phyloP scores from a whole-genome alignment of 257 asterid species.

The Salvia miltiorrhiza region DNA sequence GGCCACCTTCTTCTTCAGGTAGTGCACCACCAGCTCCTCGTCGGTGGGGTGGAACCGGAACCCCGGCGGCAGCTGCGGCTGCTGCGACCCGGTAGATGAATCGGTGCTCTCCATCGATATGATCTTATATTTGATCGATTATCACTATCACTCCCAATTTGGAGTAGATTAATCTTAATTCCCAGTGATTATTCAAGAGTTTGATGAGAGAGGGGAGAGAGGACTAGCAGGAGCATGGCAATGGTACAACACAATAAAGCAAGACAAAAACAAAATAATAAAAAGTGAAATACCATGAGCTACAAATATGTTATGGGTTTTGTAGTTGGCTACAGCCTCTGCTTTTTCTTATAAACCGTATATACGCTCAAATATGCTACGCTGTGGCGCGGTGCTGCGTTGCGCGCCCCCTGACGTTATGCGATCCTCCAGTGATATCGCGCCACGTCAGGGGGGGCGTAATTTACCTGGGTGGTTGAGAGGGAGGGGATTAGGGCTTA shows the following conservation, averaged over 20 bases:
- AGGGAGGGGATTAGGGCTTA: conserved; percentile 29
- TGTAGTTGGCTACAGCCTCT: conserved; percentile 25
- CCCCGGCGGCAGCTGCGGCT: conserved; percentile 67
- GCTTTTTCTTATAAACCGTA: conserved; percentile 36
- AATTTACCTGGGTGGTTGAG: neutral
- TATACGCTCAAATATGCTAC: conserved; percentile 15
- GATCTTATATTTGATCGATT: neutral
- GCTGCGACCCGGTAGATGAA: conserved; percentile 42
- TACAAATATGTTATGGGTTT: conserved; percentile 25
- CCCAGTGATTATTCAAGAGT: neutral
- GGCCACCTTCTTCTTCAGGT: conserved; percentile 54
- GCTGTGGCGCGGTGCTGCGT: neutral
- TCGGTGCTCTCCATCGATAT: conserved; percentile 50
- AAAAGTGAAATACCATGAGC: conserved; percentile 11
- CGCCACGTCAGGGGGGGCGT: neutral
- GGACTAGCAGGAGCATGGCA: no score
- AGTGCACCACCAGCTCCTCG: conserved; percentile 62
- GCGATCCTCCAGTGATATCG: neutral
- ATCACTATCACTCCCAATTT: no score
- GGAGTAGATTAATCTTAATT: neutral
- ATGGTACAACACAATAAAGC: conserved; percentile 9
- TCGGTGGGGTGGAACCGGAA: conserved; percentile 70
- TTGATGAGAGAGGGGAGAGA: conserved; percentile 5
- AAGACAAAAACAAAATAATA: neutral
- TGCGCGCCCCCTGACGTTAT: neutral